Base-by-base conservation (phyloP, 148 eudicot genomes). In the Rhododendron simsii region DNA sequence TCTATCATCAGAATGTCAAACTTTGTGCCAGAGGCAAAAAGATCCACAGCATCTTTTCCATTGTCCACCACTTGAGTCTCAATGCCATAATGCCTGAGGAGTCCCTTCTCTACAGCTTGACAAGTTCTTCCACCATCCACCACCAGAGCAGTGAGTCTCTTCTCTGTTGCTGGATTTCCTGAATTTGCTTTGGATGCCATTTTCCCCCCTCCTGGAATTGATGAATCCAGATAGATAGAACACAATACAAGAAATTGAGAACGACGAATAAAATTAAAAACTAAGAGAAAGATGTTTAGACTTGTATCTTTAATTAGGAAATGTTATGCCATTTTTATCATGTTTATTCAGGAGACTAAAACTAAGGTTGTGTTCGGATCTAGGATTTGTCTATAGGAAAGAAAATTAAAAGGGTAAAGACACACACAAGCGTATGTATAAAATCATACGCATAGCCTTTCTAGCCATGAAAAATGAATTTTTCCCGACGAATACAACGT, bases 121-220 rank as follows among this genome's bases (percentile, higher is more conserved):
- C 79, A 75, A 75, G 79, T 75, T 39, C 13, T 75, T 20, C 79
- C 79, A 75, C 11, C 39, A 8, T 75, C 79, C 20, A 75, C 79
- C 79, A 75, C 45, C 79, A 75, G n/a, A 75, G n/a, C 79, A 35
- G 79, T 75, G 79, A 37, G 79, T 18, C 79, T 75, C 79, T 39
- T 37, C 79, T 18, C 79, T 30, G 45, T 3, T 7, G 45, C 79
- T 75, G 48, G 39, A 75, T 39, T 20, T 18, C n/a, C 79, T 75
- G 48, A 37, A 39, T 39, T 75, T 39, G 47, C 12, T 75, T 16
- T 75, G 45, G 45, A 75, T 75, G 79, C 45, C 79, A 75, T 75
- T 75, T 26, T 6, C 12, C n/a, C 13, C 13, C 4, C 4, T 3
- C 47, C 23, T 12, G 47, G 10, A 75, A 37, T 37, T 75, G 78